These are phyloP conservation scores for Rhizopogon vesiculosus DNA, from an alignment of 768 basidiomycete genomes.

Conservation along the genomic window DNA sequence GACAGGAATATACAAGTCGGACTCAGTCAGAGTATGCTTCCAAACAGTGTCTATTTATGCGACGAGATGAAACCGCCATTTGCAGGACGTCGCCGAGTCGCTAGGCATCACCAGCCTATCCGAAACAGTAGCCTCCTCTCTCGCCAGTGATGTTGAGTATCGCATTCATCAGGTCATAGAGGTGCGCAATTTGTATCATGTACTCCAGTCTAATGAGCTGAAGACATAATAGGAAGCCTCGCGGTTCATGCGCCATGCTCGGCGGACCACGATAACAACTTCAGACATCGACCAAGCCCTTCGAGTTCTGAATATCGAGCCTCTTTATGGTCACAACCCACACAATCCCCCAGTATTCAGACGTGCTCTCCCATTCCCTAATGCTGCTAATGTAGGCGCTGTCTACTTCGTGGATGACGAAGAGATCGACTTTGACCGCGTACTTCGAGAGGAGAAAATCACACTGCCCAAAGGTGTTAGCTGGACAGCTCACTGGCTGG, in stretches of 20 bases:
- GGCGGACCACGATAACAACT: constrained; percentile 84
- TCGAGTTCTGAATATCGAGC: constrained; percentile 93
- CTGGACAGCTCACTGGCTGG: constrained; percentile 97
- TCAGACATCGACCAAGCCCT: constrained; percentile 92
- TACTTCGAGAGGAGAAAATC: constrained; percentile 83
- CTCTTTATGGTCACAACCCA: constrained; percentile 64
- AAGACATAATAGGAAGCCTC: constrained; percentile 65
- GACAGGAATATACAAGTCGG: constrained; percentile 59
- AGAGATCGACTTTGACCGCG: constrained; percentile 93
- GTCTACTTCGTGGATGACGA: constrained; percentile 96
- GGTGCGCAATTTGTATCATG: constrained; percentile 35
- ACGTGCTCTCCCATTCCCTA: constrained; percentile 42
- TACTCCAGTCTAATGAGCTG: neutral
- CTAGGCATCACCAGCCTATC: constrained; percentile 71
- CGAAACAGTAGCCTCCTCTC: constrained; percentile 72
- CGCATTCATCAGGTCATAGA: constrained; percentile 93
- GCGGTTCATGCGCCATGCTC: constrained; percentile 93
- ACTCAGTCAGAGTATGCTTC: constrained; percentile 52
- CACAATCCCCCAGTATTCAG: constrained; percentile 32
- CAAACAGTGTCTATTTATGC: constrained; percentile 7
- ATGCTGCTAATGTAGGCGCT: constrained; percentile 48
- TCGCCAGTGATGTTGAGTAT: constrained; percentile 97
- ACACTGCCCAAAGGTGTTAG: constrained; percentile 73
- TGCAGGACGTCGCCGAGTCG: constrained; percentile 88
- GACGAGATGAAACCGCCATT: constrained; percentile 7